Percentiles rank a stretch among this genome's conserved stretches.
phyloP scores from a whole-genome alignment of 2,329 filamentous ascomycete genomes.

The Harringtonia aguacate region DNA sequence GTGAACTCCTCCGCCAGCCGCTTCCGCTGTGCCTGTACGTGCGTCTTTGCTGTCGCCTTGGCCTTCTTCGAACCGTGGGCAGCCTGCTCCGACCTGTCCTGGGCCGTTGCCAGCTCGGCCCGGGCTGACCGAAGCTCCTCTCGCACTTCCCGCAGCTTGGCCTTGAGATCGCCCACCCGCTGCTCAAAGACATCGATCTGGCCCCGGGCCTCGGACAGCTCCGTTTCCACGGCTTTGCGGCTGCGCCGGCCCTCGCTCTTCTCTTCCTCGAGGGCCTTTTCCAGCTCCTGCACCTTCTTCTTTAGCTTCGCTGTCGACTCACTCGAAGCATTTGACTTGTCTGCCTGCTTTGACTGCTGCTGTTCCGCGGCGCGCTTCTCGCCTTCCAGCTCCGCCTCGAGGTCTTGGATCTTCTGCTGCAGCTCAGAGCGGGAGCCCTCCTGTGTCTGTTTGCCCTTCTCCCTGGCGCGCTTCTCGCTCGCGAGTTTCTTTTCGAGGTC shows the following conservation, averaged over 20 bases:
- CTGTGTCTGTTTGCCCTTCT: constrained; percentile 23
- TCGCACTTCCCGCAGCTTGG: constrained; percentile 59
- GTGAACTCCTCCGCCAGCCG: constrained; percentile 33
- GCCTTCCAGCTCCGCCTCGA: constrained; percentile 13
- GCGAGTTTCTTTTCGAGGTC: constrained; percentile 31
- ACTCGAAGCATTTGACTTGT: neutral
- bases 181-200: constrained; percentile 57
- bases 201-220: constrained; percentile 48
- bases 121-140: constrained; percentile 58
- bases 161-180: constrained; percentile 57
- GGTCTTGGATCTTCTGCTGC: constrained; percentile 11
- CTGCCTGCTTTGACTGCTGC: neutral
- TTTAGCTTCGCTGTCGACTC: constrained; percentile 9
- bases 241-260: constrained; percentile 35
- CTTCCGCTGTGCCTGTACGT: constrained; percentile 29
- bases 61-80: constrained; percentile 6
- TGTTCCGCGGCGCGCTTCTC: constrained; percentile 12
- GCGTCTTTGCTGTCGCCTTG: constrained; percentile 14
- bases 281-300: constrained; percentile 22
- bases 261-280: constrained; percentile 25
- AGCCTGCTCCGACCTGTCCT: constrained; percentile 25
- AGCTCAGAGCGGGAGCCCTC: constrained; percentile 18
- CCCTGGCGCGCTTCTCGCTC: constrained; percentile 17
- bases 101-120: constrained; percentile 27
- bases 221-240: constrained; percentile 37